Conservation (phyloP, 2,329 filamentous ascomycete genomes). For the Myriosclerotinia scirpicola region DNA sequence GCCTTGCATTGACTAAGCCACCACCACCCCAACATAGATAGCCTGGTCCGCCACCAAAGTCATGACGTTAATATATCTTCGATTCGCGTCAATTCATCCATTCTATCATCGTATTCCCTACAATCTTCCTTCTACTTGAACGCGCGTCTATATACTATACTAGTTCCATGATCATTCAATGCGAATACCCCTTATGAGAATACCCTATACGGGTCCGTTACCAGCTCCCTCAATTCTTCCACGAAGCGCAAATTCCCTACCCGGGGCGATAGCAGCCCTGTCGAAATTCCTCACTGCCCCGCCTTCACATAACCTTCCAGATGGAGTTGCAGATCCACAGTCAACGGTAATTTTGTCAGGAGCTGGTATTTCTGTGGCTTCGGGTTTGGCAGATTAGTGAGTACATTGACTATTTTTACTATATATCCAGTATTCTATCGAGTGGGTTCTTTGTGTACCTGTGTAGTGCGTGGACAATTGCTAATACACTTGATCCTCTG, state of each 20-base stretch:
- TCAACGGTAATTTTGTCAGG: conserved; percentile 68
- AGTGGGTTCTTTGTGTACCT: neutral
- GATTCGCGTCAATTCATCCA: neutral
- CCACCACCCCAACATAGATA: neutral
- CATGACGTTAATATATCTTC: conserved; percentile 1
- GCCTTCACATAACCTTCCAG: conserved; percentile 49
- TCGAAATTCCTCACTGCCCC: conserved; percentile 70
- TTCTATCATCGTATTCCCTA: neutral
- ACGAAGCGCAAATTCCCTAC: conserved; percentile 63
- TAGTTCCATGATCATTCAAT: conserved; percentile 44
- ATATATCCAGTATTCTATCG: neutral
- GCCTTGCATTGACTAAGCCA: conserved; percentile 8
- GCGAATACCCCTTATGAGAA: conserved; percentile 75
- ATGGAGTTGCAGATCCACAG: conserved; percentile 44
- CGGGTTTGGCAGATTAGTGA: conserved; percentile 89
- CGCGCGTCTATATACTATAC: conserved; percentile 1
- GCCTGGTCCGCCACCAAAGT: conserved; percentile 2
- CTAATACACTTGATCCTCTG: conserved; percentile 3
- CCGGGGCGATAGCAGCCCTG: conserved; percentile 76
- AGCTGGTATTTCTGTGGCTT: conserved; percentile 90
- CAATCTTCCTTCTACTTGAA: conserved; percentile 12
- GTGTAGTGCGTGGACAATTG: conserved; percentile 8
- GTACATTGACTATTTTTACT: conserved; percentile 11
- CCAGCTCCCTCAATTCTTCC: conserved; percentile 75
- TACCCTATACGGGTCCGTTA: conserved; percentile 85